Conservation (phyloP, 2,329 filamentous ascomycete genomes). For the Apiospora sp. region DNA sequence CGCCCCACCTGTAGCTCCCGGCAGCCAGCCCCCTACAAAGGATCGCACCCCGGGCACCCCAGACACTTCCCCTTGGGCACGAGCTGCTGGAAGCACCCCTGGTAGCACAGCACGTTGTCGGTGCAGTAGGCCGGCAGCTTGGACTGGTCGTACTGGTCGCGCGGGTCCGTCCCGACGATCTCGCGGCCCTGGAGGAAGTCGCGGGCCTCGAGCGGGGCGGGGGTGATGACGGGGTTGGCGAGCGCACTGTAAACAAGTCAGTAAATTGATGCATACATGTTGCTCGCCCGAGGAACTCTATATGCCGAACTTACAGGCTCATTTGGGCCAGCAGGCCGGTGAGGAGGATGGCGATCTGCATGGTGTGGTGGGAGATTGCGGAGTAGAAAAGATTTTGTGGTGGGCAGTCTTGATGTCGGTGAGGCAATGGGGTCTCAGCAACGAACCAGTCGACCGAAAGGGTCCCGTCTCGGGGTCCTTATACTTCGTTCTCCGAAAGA, state of each 20-base stretch:
- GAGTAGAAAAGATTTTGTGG: too few relatives aligned
- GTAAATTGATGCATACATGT: too few relatives aligned
- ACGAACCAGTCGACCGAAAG: not conserved
- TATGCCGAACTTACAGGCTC: not conserved
- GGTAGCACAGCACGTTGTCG: not conserved
- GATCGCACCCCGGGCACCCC: not conserved
- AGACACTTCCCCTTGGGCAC: not conserved
- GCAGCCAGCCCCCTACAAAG: not conserved
- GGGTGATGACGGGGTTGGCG: not conserved
- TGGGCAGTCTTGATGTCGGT: not conserved
- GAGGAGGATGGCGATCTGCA: not conserved
- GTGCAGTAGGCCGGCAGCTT: not conserved
- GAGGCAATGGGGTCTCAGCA: not conserved
- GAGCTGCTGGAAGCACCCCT: not conserved
- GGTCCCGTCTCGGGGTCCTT: not conserved
- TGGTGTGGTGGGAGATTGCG: not conserved
- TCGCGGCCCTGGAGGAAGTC: not conserved
- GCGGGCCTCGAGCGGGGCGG: not conserved
- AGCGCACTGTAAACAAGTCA: not conserved
- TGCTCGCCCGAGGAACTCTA: too few relatives aligned
- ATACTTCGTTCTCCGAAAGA: not conserved
- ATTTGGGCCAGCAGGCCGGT: not conserved
- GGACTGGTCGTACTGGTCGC: not conserved
- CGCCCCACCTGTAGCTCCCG: too few relatives aligned
- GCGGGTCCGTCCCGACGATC: not conserved